Percentiles rank a stretch among this genome's conserved stretches.
Evolutionary conservation across 2,329 filamentous ascomycete species (phyloP).

Genomic region (Onygenales sp.): DNA sequence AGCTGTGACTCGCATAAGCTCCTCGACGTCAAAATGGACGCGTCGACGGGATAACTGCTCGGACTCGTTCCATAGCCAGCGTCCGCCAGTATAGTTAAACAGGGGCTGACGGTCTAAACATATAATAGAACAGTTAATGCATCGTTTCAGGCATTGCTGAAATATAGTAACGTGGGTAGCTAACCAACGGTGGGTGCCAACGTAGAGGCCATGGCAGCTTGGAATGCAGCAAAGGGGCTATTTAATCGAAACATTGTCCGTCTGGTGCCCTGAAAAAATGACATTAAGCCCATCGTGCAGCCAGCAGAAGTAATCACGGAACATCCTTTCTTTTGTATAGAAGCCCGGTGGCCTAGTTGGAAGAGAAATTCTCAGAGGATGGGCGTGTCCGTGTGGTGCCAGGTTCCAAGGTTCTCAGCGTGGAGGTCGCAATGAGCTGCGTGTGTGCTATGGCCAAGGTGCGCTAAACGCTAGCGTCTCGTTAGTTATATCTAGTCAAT

Average conservation of each 20-base stretch:
- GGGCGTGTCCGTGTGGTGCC: too few species aligned
- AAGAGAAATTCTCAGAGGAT: not conserved
- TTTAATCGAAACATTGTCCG: not conserved
- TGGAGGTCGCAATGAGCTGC: too few species aligned
- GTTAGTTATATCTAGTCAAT: too few species aligned
- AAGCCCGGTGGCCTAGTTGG: not conserved
- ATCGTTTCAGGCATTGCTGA: not conserved
- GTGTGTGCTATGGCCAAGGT: too few species aligned
- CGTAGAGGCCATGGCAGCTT: not conserved
- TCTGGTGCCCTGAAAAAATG: not conserved
- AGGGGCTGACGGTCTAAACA: not conserved
- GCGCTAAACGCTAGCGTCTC: too few species aligned
- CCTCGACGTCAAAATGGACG: slow-evolving; percentile 23
- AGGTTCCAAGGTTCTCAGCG: too few species aligned
- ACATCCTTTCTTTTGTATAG: not conserved
- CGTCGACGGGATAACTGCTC: not conserved
- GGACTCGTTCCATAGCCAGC: not conserved
- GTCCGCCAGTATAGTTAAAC: not conserved
- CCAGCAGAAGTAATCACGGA: not conserved
- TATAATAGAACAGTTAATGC: not conserved
- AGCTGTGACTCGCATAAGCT: slow-evolving; percentile 21
- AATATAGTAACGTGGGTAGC: not conserved
- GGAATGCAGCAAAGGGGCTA: not conserved
- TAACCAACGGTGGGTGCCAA: not conserved
- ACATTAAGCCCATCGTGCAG: too few species aligned